Evolutionary conservation across 2,329 filamentous ascomycete species (phyloP).

Genomic region (Hymenoscyphus repandus): DNA sequence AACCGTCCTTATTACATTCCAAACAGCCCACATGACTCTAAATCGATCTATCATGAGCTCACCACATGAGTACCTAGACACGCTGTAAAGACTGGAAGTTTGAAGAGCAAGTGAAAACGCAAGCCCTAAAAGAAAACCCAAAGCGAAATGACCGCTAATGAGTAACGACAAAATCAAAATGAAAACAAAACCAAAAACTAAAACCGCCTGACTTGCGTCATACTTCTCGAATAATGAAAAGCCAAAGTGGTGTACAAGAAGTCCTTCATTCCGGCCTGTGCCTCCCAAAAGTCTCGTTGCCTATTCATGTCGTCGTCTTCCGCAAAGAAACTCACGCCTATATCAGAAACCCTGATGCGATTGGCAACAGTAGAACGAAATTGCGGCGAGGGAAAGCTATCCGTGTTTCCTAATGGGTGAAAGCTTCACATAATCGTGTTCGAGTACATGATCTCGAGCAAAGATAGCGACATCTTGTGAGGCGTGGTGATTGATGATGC

Average conservation of each 20-base stretch:
- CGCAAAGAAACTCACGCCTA: no score
- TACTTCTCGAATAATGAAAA: not conserved
- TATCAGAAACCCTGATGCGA: no score
- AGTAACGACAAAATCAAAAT: no score
- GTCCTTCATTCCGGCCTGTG: not conserved
- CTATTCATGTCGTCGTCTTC: not conserved
- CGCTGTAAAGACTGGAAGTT: no score
- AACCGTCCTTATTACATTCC: no score
- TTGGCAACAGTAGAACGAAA: no score
- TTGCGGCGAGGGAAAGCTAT: no score
- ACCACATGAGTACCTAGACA: no score
- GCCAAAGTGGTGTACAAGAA: not conserved
- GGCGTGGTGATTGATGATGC: not conserved
- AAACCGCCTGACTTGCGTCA: not conserved
- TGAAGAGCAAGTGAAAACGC: no score
- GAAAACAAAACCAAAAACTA: not conserved
- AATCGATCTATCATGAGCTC: no score
- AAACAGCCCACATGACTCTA: no score
- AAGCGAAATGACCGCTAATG: not conserved
- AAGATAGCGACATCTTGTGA: not conserved
- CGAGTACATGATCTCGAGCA: conserved; percentile 12
- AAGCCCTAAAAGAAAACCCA: no score
- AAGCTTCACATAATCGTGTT: not conserved
- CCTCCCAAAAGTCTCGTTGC: not conserved
- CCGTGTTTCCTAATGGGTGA: not conserved